These are phyloP conservation scores for Podila epigama DNA, from an alignment of 192 early-diverging fungal genomes.

Conservation along the genomic window DNA sequence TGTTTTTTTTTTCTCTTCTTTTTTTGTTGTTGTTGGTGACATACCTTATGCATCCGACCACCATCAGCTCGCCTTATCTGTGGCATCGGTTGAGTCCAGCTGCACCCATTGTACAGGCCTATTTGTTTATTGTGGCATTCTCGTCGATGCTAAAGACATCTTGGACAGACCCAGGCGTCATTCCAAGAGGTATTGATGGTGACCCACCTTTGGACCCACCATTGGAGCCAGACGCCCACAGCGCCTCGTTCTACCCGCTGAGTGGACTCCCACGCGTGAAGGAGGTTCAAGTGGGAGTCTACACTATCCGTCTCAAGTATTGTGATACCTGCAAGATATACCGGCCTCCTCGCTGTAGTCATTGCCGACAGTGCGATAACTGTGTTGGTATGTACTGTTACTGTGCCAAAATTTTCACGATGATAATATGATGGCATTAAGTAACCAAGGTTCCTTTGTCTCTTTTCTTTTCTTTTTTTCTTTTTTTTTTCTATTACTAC, in stretches of 20 bases:
- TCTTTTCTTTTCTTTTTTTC: conserved; percentile 1
- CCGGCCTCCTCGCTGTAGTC: conserved; percentile 85
- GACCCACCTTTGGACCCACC: conserved; percentile 60
- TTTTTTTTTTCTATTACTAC: too few species aligned
- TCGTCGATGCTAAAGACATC: conserved; percentile 78
- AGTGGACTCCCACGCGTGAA: conserved; percentile 53
- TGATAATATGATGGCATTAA: neutral
- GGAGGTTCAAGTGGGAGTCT: conserved; percentile 67
- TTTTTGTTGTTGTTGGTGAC: conserved; percentile 6
- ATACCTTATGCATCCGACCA: too few species aligned
- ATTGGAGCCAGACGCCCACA: conserved; percentile 52
- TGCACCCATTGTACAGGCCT: conserved; percentile 71
- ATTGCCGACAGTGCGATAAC: conserved; percentile 89
- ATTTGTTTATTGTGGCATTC: conserved; percentile 65
- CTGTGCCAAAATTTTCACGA: neutral
- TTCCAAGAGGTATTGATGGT: conserved; percentile 75
- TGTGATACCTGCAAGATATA: conserved; percentile 92
- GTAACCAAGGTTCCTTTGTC: too few species aligned
- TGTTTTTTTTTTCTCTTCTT: neutral
- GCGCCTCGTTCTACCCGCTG: conserved; percentile 41
- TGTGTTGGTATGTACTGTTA: conserved; percentile 72
- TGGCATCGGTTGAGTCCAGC: conserved; percentile 67
- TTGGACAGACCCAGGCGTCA: conserved; percentile 77
- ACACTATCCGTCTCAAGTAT: conserved; percentile 79
- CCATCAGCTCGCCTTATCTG: conserved; percentile 74